Conservation (phyloP, 441 rosid genomes). For the Bruguiera hainesii region DNA sequence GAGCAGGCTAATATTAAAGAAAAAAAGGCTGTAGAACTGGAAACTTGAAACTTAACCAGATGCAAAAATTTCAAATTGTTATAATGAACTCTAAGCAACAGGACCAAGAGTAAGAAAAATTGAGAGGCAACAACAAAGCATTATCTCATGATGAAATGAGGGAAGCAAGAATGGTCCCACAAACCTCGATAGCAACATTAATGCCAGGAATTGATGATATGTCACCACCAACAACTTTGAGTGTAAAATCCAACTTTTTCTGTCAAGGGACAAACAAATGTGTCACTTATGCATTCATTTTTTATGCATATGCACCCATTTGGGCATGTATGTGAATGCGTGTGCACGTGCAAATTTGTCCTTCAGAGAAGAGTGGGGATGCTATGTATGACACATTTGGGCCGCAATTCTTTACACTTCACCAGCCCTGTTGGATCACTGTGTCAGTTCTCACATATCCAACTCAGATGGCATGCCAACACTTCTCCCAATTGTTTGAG, state of each 20-base stretch:
- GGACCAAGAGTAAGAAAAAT: neutral
- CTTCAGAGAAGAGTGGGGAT: too few species aligned
- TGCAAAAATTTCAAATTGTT: neutral
- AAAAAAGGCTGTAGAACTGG: neutral
- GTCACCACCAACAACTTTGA: conserved; percentile 83
- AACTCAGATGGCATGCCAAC: too few species aligned
- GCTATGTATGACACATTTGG: too few species aligned
- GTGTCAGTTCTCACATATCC: too few species aligned
- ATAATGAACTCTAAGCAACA: neutral
- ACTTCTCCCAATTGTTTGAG: too few species aligned
- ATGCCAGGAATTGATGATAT: conserved; percentile 84
- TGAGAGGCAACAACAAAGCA: conserved; percentile 10
- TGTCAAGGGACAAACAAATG: conserved; percentile 28
- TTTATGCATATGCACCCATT: neutral
- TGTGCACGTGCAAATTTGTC: too few species aligned
- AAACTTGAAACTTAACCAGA: neutral
- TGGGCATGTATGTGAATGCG: neutral
- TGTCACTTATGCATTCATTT: neutral
- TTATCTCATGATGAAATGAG: neutral
- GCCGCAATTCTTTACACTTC: too few species aligned
- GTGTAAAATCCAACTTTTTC: conserved; percentile 83
- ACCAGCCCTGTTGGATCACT: too few species aligned
- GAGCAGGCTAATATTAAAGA: neutral
- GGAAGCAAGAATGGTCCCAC: conserved; percentile 14
- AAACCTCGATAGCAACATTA: conserved; percentile 81